phyloP scores from a whole-genome alignment of 2,329 filamentous ascomycete genomes.

The Monilinia fructicola region DNA sequence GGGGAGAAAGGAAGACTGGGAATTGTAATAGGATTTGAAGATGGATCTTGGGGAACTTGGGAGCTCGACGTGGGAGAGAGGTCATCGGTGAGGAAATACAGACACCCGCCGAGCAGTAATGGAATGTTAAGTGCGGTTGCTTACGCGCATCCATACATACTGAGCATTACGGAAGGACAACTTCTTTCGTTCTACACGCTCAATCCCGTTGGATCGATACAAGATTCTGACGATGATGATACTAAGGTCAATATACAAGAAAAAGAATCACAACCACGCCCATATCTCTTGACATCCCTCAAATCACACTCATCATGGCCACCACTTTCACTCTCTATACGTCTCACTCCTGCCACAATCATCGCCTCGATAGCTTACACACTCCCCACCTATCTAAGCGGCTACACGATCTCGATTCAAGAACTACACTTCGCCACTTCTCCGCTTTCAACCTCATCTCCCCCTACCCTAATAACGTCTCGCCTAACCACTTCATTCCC shows the following conservation, averaged over 20 bases:
- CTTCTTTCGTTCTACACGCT: slow-evolving; percentile 71
- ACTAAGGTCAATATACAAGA: not conserved
- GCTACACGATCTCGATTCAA: slow-evolving; percentile 91
- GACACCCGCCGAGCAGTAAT: slow-evolving; percentile 36
- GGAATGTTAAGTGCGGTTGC: slow-evolving; percentile 65
- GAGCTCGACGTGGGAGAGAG: slow-evolving; percentile 50
- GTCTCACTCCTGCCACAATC: slow-evolving; percentile 61
- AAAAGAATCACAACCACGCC: slow-evolving; percentile 9
- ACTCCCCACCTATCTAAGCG: slow-evolving; percentile 70
- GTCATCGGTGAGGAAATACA: slow-evolving; percentile 30
- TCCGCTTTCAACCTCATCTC: not conserved
- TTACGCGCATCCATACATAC: slow-evolving; percentile 70
- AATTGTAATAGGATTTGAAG: slow-evolving; percentile 66
- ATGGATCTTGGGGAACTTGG: slow-evolving; percentile 73
- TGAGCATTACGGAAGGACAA: slow-evolving; percentile 75
- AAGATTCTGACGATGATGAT: not conserved
- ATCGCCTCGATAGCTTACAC: slow-evolving; percentile 88
- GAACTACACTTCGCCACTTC: slow-evolving; percentile 48
- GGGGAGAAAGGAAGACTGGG: slow-evolving; percentile 50
- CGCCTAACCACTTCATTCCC: slow-evolving; percentile 13
- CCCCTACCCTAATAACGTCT: slow-evolving; percentile 7
- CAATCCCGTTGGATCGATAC: not conserved
- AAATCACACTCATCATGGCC: slow-evolving; percentile 76
- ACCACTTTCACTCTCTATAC: slow-evolving; percentile 79
- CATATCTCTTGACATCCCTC: slow-evolving; percentile 69